Percentiles rank a stretch among this genome's conserved stretches.
Conservation (phyloP, 495 filamentous ascomycete genomes). For the Bacidia gigantensis region DNA sequence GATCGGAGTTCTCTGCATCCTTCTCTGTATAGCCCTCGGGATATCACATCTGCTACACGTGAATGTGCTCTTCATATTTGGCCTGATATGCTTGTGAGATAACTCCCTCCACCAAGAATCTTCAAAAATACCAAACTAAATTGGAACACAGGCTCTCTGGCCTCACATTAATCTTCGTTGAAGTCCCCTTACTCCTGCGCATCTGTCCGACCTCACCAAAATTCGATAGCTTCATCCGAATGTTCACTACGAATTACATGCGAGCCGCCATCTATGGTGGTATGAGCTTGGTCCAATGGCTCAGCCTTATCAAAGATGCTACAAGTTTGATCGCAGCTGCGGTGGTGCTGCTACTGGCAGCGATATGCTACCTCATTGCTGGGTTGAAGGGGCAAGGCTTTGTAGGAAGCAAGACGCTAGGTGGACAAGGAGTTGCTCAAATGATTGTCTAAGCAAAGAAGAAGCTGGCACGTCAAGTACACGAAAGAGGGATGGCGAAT, state of each 20-base stretch:
- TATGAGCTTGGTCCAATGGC: constrained; percentile 74
- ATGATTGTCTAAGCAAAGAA: constrained; percentile 70
- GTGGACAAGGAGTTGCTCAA: constrained; percentile 86
- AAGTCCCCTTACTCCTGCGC: constrained; percentile 88
- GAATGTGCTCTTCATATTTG: constrained; percentile 57
- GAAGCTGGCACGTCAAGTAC: neutral
- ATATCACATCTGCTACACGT: constrained; percentile 79
- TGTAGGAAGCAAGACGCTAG: constrained; percentile 90
- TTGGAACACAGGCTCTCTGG: constrained; percentile 46
- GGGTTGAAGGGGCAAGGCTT: constrained; percentile 87
- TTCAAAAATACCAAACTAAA: neutral
- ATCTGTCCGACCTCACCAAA: constrained; percentile 88
- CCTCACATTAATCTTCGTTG: constrained; percentile 88
- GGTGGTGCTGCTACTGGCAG: constrained; percentile 63
- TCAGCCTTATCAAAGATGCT: constrained; percentile 45
- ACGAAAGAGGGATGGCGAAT: neutral
- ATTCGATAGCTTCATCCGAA: constrained; percentile 85
- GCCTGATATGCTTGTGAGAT: constrained; percentile 72
- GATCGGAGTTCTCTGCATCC: constrained; percentile 86
- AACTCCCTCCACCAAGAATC: neutral
- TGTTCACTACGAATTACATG: constrained; percentile 91
- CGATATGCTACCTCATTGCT: constrained; percentile 69
- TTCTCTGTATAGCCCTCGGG: constrained; percentile 89
- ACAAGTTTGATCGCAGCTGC: constrained; percentile 78
- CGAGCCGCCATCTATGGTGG: constrained; percentile 77